Base-by-base conservation (phyloP, 495 filamentous ascomycete genomes). In the Barbatosphaeria neglecta region DNA sequence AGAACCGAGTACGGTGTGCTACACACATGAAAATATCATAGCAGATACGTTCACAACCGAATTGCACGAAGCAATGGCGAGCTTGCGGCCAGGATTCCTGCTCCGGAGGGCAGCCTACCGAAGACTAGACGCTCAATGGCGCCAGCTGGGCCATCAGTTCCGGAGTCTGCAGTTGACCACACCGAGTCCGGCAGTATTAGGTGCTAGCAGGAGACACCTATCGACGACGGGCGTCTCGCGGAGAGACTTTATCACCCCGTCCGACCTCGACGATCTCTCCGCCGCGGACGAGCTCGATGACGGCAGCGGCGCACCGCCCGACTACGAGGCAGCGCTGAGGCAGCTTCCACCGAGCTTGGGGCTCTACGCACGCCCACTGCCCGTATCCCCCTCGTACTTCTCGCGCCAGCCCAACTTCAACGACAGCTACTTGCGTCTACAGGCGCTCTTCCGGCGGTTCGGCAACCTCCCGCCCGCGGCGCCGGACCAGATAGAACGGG, bases 351-450 rank as follows among this genome's bases (percentile, higher is more conserved):
- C 22, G 24, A n/a, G 50, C 7, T 46, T 58, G 17, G 6, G 42
- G 16, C 50, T 22, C 9, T n/a, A 60, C 45, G 79, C 85, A 47
- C 85, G 92, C 44, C 68, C 93, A 22, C 68, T 94, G 28, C 92
- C 92, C 16, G 73, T 76, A 0, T 95, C 92, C 7, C 83, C 86
- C 2, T 87, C 90, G 40, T 99, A 97, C 68, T 99, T 97, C 74
- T 90, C 87, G 50, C 83, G 81, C 25, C 83, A 77, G 33, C 84
- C 89, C 3, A 69, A 72, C 28, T 96, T 93, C 73, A 90, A 82
- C 67, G 92, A 99, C 64, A 76, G 84, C 59, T 75, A 85, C 54
- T 76, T 99, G 49, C 59, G 63, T 2, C 73, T 99, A 13, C 76
- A 87, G 53, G 59, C 74, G 9, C 73, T 97, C 18, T 65, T 84